Conservation (phyloP, 345 rosid species). For the Eucalyptus curtisii region DNA sequence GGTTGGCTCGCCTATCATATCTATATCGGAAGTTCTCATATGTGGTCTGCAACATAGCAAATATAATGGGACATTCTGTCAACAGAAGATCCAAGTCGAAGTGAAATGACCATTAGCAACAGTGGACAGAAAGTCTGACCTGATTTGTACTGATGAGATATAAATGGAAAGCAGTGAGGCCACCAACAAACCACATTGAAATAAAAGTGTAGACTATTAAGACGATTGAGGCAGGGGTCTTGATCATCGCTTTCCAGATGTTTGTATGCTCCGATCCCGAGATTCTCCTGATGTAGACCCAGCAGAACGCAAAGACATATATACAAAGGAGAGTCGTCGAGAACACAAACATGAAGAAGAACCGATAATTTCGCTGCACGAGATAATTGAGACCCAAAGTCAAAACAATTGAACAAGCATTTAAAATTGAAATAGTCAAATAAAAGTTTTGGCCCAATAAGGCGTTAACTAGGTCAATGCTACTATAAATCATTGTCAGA, state of each 20-base stretch:
- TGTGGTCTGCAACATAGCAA: constrained; percentile 49
- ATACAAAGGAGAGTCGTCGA: constrained; percentile 78
- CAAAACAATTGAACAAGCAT: neutral
- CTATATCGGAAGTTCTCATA: constrained; percentile 93
- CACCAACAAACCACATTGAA: constrained; percentile 97
- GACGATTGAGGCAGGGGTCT: constrained; percentile 77
- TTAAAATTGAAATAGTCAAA: neutral
- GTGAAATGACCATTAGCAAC: neutral
- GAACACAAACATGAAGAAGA: constrained; percentile 96
- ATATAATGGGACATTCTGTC: neutral
- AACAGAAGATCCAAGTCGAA: neutral
- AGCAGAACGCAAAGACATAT: constrained; percentile 86
- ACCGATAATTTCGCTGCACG: constrained; percentile 92
- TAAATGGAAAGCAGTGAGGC: constrained; percentile 81
- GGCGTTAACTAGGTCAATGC: neutral
- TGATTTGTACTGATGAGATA: constrained; percentile 96
- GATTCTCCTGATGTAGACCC: constrained; percentile 86
- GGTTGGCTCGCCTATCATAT: constrained; percentile 76
- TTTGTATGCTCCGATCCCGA: constrained; percentile 45
- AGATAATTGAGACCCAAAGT: neutral
- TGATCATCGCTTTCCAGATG: constrained; percentile 60
- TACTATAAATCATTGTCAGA: neutral
- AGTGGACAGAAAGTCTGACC: constrained; percentile 20
- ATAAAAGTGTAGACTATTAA: constrained; percentile 82
- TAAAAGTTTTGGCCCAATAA: neutral